Evolutionary conservation across 2,329 filamentous ascomycete species (phyloP), one percentile per base, ranked within the genome.

Genomic region (Escovopsis sp.): DNA sequence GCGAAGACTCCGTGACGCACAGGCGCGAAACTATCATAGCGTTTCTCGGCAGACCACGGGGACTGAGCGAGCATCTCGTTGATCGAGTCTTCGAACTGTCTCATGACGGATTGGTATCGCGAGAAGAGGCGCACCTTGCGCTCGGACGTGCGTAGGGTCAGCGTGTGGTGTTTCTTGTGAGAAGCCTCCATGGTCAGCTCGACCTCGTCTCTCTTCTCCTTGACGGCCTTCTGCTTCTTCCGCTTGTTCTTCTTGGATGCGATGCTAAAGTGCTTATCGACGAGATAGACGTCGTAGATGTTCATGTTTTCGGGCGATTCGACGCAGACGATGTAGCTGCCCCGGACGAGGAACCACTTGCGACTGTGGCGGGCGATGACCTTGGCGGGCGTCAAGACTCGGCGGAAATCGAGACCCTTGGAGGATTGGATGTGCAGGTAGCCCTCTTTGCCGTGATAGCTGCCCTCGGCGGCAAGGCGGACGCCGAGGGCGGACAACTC

Each of bases 271-370:
- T 82, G 79, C 2, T 81, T 70, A 52, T 98, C 90, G 18, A 96
- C 83, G n/a, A 98, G 68, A 55, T 94, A 96, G 16, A 98, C 90
- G 58, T 98, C 92, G 54, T 94, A 94, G 25, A 96, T 92, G 49
- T 94, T 88, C 81, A 96, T 93, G 48, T 93, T 93, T 54, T 96
- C 88, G 0, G 90, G 90, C 0, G 90, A 94, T 53, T 96, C 88
- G n/a, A 96, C 87, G 46, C 88, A 94, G 31, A 94, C 88, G 40
- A 98, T 79, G 51, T 98, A 98, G 61, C 86, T 96, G 57, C 96
- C 87, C 35, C 90, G 71, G n/a, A 98, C 86, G 15, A 96, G 66
- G 53, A 98, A 98, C 90, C 90, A 98, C 55, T 94, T 94, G 14
- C 86, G 84, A 41, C 76, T 80, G 57, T 94, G 87, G 11, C 86